These are phyloP conservation scores for Narthecium ossifragum DNA, from an alignment of 106 monocot genomes.

Conservation along the genomic window DNA sequence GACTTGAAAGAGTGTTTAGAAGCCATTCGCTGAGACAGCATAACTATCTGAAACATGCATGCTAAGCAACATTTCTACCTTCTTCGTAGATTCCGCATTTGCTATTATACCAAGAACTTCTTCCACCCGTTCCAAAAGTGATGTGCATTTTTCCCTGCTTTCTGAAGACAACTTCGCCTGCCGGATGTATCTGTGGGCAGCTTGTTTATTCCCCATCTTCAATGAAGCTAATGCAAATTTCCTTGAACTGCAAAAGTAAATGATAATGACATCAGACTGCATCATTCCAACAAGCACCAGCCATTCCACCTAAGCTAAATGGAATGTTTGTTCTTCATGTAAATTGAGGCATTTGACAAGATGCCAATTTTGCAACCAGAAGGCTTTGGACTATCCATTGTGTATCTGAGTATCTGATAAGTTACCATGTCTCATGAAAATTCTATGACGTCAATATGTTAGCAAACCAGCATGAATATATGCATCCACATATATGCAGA, in stretches of 20 bases:
- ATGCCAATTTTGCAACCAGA: too few relatives aligned
- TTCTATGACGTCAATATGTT: too few relatives aligned
- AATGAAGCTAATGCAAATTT: slow-evolving; percentile 56
- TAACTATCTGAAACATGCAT: neutral
- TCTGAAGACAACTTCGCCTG: slow-evolving; percentile 56
- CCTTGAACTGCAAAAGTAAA: slow-evolving; percentile 46
- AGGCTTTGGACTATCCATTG: too few relatives aligned
- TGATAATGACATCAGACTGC: neutral
- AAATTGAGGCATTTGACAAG: neutral
- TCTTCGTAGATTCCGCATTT: slow-evolving; percentile 71
- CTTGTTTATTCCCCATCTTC: slow-evolving; percentile 68
- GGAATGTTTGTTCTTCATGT: neutral
- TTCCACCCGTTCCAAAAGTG: slow-evolving; percentile 74
- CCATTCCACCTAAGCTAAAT: too few relatives aligned
- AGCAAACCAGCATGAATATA: too few relatives aligned
- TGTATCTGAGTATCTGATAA: too few relatives aligned
- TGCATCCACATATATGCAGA: too few relatives aligned
- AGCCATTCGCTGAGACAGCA: too few relatives aligned
- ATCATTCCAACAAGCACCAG: neutral
- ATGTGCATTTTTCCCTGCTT: slow-evolving; percentile 45
- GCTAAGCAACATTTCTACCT: slow-evolving; percentile 27
- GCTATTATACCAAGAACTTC: slow-evolving; percentile 57
- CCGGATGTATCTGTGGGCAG: slow-evolving; percentile 54
- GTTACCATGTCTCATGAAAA: too few relatives aligned
- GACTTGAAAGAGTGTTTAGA: too few relatives aligned